A percentile compares a stretch with the other conserved stretches of the same genome.
phyloP scores from a whole-genome alignment of 257 asterid species.

The Pogostemon cablin region DNA sequence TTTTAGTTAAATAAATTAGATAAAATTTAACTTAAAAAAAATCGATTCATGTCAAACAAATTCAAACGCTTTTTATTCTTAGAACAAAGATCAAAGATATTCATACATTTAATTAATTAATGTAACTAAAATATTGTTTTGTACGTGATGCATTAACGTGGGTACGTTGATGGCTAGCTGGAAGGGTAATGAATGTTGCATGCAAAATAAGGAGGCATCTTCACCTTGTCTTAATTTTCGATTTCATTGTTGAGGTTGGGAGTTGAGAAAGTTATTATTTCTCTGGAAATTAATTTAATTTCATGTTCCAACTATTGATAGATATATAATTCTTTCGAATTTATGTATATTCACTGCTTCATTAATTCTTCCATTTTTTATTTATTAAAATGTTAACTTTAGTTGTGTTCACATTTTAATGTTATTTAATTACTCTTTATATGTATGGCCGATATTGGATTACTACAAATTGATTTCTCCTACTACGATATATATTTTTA shows the following conservation, averaged over 20 bases:
- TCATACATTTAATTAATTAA: too few species aligned
- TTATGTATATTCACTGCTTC: neutral
- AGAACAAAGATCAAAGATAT: too few species aligned
- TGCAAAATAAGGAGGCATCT: slow-evolving; percentile 4
- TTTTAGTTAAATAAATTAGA: too few species aligned
- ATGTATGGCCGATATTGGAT: too few species aligned
- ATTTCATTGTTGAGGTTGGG: slow-evolving; percentile 27
- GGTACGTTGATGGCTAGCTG: neutral
- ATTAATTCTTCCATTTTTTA: neutral
- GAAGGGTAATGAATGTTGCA: slow-evolving; percentile 9
- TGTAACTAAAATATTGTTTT: too few species aligned
- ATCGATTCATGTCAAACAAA: too few species aligned
- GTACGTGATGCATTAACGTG: slow-evolving; percentile 2
- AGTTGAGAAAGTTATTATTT: slow-evolving; percentile 32
- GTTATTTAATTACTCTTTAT: too few species aligned
- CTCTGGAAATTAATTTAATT: slow-evolving; percentile 23
- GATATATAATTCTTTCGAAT: neutral
- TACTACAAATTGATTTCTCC: too few species aligned
- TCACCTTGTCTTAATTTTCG: slow-evolving; percentile 7
- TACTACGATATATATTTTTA: too few species aligned
- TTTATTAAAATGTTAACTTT: neutral
- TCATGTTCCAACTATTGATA: slow-evolving; percentile 15
- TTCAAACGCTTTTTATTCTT: too few species aligned
- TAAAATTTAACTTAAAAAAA: too few species aligned
- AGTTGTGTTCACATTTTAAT: neutral